Percentiles rank a stretch among this genome's conserved stretches.
These are phyloP conservation scores for Talaromyces albobiverticillius DNA, from an alignment of 2,329 filamentous ascomycete genomes.

Conservation along the genomic window DNA sequence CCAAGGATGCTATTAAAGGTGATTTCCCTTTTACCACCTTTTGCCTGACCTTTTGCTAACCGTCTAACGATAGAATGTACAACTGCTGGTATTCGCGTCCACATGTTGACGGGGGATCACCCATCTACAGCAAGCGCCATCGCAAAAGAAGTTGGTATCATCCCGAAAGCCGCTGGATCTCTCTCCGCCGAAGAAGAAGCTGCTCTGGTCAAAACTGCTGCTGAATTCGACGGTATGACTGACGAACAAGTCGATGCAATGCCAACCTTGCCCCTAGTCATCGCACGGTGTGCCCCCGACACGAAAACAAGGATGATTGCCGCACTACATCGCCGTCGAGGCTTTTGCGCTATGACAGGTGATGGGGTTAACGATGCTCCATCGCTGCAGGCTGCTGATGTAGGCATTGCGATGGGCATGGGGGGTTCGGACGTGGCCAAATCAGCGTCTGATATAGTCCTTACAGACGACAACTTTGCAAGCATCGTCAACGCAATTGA, in stretches of 20 bases:
- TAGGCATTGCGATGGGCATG: constrained; percentile 86
- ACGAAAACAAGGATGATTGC: constrained; percentile 93
- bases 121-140: constrained; percentile 57
- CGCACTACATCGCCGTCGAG: constrained; percentile 71
- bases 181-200: constrained; percentile 46
- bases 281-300: constrained; percentile 78
- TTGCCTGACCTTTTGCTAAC: constrained; percentile 13
- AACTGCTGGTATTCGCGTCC: constrained; percentile 55
- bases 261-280: constrained; percentile 72
- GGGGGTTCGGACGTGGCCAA: constrained; percentile 83
- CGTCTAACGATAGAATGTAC: constrained; percentile 38
- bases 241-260: constrained; percentile 61
- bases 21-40: not conserved
- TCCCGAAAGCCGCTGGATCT: constrained; percentile 45
- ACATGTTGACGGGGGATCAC: constrained; percentile 59
- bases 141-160: constrained; percentile 57
- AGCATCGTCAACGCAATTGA: constrained; percentile 80
- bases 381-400: constrained; percentile 74
- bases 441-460: constrained; percentile 62
- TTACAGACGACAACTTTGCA: constrained; percentile 81
- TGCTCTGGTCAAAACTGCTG: constrained; percentile 54
- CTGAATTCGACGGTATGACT: constrained; percentile 54
- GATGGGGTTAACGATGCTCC: constrained; percentile 87
- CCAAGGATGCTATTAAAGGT: constrained; percentile 52
- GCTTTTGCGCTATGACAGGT: constrained; percentile 83